Conservation (phyloP, 805 yeast genomes). For the Sugiyamaella valdiviana region DNA sequence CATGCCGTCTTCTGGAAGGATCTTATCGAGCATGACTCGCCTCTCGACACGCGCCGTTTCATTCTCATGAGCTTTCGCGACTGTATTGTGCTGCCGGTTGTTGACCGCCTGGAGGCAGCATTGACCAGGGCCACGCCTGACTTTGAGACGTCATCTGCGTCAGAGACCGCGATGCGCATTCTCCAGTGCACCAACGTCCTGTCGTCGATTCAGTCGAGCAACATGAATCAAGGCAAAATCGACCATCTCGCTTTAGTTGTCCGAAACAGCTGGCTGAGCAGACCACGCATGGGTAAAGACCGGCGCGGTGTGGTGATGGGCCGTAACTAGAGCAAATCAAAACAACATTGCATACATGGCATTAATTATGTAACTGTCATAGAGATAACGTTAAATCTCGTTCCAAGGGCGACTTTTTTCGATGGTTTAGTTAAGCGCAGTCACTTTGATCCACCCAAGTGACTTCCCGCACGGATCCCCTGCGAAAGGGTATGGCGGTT, state of each 20-base stretch:
- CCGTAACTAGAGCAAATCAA: background rate
- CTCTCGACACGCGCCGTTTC: slow-evolving; percentile 25
- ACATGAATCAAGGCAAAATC: slow-evolving; percentile 52
- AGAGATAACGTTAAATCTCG: background rate
- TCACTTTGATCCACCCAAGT: slow-evolving; percentile 4
- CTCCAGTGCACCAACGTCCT: slow-evolving; percentile 60
- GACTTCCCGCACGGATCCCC: slow-evolving; percentile 20
- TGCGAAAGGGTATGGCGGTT: slow-evolving; percentile 21
- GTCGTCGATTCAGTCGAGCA: slow-evolving; percentile 46
- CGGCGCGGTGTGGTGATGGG: slow-evolving; percentile 25
- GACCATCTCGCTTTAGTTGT: slow-evolving; percentile 40
- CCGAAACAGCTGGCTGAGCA: slow-evolving; percentile 25
- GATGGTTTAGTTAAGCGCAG: background rate
- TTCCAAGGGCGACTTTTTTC: background rate
- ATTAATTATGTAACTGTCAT: background rate
- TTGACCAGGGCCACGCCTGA: slow-evolving; percentile 10
- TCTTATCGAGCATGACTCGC: slow-evolving; percentile 18
- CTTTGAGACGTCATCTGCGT: slow-evolving; percentile 14
- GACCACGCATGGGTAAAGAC: slow-evolving; percentile 27
- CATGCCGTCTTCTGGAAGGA: slow-evolving; percentile 34
- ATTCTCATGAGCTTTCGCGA: slow-evolving; percentile 34
- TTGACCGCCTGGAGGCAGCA: slow-evolving; percentile 21
- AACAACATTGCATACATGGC: background rate
- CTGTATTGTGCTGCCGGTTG: slow-evolving; percentile 29
- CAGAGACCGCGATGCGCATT: slow-evolving; percentile 33